Evolutionary conservation across 2,329 filamentous ascomycete species (phyloP), one percentile per base, ranked within the genome.

Genomic region (Fusarium sublunatum): DNA sequence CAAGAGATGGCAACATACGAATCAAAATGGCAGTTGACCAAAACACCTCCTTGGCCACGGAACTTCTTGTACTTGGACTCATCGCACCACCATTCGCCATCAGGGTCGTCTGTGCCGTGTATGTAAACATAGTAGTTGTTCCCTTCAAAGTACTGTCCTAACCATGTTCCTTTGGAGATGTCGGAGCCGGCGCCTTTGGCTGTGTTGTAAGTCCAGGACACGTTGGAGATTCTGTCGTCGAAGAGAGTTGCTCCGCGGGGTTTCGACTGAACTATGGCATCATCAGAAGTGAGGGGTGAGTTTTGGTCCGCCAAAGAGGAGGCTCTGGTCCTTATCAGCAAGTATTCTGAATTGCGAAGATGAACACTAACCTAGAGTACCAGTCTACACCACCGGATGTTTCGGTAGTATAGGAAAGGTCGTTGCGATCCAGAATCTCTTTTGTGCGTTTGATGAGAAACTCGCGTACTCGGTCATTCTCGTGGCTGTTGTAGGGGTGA

Each of bases 21-120:
- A 77, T 97, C 95, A 73, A 95, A 97, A 74, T 98, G 95, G 15
- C 94, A 93, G 74, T 97, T 98, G 67, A 98, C 91, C 40, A 99
- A 83, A 15, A 97, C 92, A 29, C 93, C 92, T 15, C 91, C 90
- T 59, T 86, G 86, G 8, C 84, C 83, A 60, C 83, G 82, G 22
- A 82, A 81, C 59, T 78, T 76, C 61, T 78, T 76, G 38, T 75
- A 76, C 34, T 77, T 76, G 32, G 71, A 68, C 34, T 67, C 72
- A 40, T 74, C 75, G 31, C 82, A 81, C 91, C 90, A 96, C 90
- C 91, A 96, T 39, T 86, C 82, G 8, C 88, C 88, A 28, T 84
- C 79, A 25, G 89, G 86, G 65, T 94, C 92, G 48, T 93, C 86
- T 34, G 83, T 86, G 29, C 95, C 95, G 41, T 91, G 89, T 56